phyloP scores from a whole-genome alignment of 768 basidiomycete genomes.

The Termitomyces heimii region DNA sequence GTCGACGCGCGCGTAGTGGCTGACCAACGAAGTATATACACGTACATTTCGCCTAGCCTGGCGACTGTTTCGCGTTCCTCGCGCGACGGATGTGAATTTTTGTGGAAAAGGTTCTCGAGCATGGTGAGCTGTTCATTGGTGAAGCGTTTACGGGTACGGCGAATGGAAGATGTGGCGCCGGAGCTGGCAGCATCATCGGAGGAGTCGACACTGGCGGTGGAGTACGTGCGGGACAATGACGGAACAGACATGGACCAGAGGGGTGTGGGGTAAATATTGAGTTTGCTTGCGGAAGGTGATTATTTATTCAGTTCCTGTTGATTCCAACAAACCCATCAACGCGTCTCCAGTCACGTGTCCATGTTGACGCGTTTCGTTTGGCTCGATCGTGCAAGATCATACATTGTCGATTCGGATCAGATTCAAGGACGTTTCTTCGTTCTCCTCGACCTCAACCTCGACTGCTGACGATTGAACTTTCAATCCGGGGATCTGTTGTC shows the following conservation, averaged over 20 bases:
- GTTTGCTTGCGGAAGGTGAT: slow-evolving; percentile 3
- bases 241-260: slow-evolving; percentile 3
- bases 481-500: neutral
- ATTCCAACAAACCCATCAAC: slow-evolving; percentile 18
- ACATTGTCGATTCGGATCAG: neutral
- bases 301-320: slow-evolving; percentile 19
- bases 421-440: neutral
- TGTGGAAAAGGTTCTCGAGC: slow-evolving; percentile 70
- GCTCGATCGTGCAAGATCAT: neutral
- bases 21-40: slow-evolving; percentile 6
- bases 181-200: slow-evolving; percentile 33
- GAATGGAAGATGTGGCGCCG: slow-evolving; percentile 25
- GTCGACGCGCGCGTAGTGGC: slow-evolving; percentile 6
- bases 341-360: slow-evolving; percentile 16
- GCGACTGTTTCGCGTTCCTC: slow-evolving; percentile 66
- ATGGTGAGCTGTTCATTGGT: slow-evolving; percentile 61
- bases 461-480: neutral
- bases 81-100: slow-evolving; percentile 68
- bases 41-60: slow-evolving; percentile 58
- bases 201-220: slow-evolving; percentile 50
- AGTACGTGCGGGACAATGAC: slow-evolving; percentile 42
- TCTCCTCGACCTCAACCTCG: neutral
- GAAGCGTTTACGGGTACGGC: slow-evolving; percentile 69
- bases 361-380: slow-evolving; percentile 7
- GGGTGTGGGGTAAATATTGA: slow-evolving; percentile 6